A percentile compares a stretch with the other conserved stretches of the same genome.
These are phyloP conservation scores for Colletotrichum neosansevieriae DNA, from an alignment of 2,329 filamentous ascomycete species.

Conservation along the genomic window DNA sequence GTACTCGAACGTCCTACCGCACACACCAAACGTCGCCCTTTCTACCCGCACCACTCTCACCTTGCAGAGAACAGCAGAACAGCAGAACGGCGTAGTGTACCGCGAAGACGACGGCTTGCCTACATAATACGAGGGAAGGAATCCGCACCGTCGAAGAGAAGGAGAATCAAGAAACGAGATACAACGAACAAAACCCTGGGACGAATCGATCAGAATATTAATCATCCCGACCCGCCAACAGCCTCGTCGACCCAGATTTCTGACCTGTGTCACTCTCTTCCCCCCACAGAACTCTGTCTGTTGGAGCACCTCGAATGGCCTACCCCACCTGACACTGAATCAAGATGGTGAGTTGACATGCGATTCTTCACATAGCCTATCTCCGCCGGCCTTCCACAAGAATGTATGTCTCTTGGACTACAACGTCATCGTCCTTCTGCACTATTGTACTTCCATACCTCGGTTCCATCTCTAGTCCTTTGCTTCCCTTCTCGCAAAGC, in stretches of 20 bases:
- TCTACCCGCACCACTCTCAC: neutral
- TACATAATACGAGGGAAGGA: neutral
- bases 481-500: neutral
- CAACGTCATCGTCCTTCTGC: conserved; percentile 1
- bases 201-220: neutral
- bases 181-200: neutral
- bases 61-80: no score
- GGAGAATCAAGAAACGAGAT: neutral
- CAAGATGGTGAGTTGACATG: conserved; percentile 34
- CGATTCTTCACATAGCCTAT: conserved; percentile 25
- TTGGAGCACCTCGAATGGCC: conserved; percentile 38
- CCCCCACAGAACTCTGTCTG: conserved; percentile 34
- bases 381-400: conserved; percentile 1
- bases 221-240: conserved; percentile 10
- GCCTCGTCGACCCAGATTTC: conserved; percentile 22
- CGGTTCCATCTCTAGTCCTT: neutral
- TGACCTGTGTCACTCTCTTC: conserved; percentile 11
- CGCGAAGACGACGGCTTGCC: neutral
- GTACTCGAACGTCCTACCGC: conserved; percentile 10
- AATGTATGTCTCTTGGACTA: neutral
- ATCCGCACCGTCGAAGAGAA: neutral
- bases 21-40: neutral
- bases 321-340: conserved; percentile 35
- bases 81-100: neutral
- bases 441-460: neutral